Conservation (phyloP, 495 filamentous ascomycete species). For the Lophium mytilinum region DNA sequence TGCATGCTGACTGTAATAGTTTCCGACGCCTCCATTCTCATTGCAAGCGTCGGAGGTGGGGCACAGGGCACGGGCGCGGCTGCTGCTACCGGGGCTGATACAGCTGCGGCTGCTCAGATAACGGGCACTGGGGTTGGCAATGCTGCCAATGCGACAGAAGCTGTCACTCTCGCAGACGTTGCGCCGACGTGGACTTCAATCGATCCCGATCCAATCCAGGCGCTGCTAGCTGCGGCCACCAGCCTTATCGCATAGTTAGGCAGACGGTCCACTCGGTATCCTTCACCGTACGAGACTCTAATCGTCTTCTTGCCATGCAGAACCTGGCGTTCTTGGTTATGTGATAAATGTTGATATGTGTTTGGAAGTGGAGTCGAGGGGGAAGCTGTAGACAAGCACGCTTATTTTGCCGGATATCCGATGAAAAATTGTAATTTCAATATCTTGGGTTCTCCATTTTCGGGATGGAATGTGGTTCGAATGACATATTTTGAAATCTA, state of each 20-base stretch:
- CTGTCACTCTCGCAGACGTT: background rate
- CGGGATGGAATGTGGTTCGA: background rate
- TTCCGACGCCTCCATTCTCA: constrained; percentile 7
- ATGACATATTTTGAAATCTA: background rate
- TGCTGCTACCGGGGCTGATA: background rate
- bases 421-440: background rate
- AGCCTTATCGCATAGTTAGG: background rate
- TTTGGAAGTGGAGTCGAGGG: background rate
- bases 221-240: background rate
- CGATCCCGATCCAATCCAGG: background rate
- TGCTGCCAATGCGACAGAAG: background rate
- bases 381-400: too few relatives aligned
- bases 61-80: background rate
- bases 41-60: background rate
- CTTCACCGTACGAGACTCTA: background rate
- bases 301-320: background rate
- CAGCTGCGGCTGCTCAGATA: background rate
- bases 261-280: background rate
- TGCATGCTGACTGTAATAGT: constrained; percentile 11
- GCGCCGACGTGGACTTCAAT: background rate
- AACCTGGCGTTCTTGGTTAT: constrained; percentile 1
- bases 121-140: constrained; percentile 13
- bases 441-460: background rate
- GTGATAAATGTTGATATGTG: background rate
- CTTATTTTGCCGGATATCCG: background rate